These are phyloP conservation scores for Xeromyces bisporus DNA, from an alignment of 495 filamentous ascomycete genomes.

Conservation along the genomic window DNA sequence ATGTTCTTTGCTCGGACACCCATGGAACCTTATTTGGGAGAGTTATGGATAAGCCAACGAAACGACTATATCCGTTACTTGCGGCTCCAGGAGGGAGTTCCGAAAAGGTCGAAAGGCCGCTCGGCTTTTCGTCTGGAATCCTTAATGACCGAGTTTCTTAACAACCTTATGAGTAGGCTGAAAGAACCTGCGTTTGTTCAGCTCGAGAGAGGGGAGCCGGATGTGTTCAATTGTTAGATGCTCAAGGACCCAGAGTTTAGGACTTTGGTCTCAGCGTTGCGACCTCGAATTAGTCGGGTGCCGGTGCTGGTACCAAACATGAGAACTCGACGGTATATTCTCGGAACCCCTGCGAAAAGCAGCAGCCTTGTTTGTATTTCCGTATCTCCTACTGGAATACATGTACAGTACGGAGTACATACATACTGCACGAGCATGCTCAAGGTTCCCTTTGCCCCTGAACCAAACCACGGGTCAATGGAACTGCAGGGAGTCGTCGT, in stretches of 20 bases:
- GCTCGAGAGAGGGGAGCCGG: slow-evolving; percentile 25
- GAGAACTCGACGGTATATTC: no score
- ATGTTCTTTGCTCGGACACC: slow-evolving; percentile 16
- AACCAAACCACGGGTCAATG: no score
- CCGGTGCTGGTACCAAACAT: no score
- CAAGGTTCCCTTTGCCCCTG: no score
- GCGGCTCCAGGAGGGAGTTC: slow-evolving; percentile 3
- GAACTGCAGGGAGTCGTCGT: no score
- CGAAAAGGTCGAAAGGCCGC: slow-evolving; percentile 3
- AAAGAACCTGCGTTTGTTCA: slow-evolving; percentile 27
- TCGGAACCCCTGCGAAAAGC: no score
- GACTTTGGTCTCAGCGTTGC: slow-evolving; percentile 8
- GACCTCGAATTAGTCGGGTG: neutral
- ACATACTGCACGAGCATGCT: no score
- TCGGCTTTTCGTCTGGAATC: slow-evolving; percentile 10
- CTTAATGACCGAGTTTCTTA: slow-evolving; percentile 14
- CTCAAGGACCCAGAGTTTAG: slow-evolving; percentile 18
- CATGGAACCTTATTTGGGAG: neutral
- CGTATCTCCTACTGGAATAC: no score
- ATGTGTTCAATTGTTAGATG: slow-evolving; percentile 12
- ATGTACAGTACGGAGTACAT: no score
- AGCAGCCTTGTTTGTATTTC: no score
- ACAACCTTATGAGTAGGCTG: slow-evolving; percentile 19
- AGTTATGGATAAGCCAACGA: slow-evolving; percentile 6
- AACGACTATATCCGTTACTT: slow-evolving; percentile 5